phyloP scores from a whole-genome alignment of 768 basidiomycete genomes.

The Lentinus tigrinus region DNA sequence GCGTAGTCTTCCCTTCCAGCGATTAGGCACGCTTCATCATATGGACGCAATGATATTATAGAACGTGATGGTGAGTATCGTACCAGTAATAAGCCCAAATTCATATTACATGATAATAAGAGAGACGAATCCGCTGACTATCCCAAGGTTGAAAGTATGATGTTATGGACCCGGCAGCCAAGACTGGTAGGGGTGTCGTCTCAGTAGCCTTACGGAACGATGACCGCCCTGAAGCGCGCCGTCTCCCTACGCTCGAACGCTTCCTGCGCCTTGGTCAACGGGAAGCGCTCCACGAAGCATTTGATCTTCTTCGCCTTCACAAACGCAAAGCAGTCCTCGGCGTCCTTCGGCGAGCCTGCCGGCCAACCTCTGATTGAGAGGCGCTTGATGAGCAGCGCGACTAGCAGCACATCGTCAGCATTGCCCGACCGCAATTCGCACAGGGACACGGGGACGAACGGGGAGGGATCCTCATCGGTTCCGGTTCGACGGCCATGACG shows the following conservation, averaged over 20 bases:
- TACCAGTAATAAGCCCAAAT: no score
- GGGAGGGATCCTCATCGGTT: constrained; percentile 18
- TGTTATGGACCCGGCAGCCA: no score
- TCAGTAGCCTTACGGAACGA: constrained; percentile 12
- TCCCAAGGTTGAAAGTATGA: no score
- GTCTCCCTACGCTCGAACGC: constrained; percentile 21
- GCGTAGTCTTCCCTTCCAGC: no score
- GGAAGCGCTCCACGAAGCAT: constrained; percentile 22
- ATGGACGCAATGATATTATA: no score
- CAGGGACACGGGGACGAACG: constrained; percentile 6
- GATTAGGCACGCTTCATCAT: no score
- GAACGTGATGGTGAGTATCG: no score
- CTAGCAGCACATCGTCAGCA: not conserved
- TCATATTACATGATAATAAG: no score
- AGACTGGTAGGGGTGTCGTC: not conserved
- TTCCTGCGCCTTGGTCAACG: constrained; percentile 24
- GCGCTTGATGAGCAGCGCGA: constrained; percentile 24
- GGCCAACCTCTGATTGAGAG: constrained; percentile 27
- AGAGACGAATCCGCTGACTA: no score
- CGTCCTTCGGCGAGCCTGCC: constrained; percentile 20
- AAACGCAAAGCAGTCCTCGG: constrained; percentile 21
- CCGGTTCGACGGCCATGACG: constrained; percentile 19
- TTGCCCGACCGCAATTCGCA: not conserved
- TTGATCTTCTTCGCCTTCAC: constrained; percentile 18
- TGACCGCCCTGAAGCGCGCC: constrained; percentile 25